A percentile compares a stretch with the other conserved stretches of the same genome.
These are phyloP conservation scores for Boletus subcaerulescens DNA, from an alignment of 768 basidiomycete genomes.

Conservation along the genomic window DNA sequence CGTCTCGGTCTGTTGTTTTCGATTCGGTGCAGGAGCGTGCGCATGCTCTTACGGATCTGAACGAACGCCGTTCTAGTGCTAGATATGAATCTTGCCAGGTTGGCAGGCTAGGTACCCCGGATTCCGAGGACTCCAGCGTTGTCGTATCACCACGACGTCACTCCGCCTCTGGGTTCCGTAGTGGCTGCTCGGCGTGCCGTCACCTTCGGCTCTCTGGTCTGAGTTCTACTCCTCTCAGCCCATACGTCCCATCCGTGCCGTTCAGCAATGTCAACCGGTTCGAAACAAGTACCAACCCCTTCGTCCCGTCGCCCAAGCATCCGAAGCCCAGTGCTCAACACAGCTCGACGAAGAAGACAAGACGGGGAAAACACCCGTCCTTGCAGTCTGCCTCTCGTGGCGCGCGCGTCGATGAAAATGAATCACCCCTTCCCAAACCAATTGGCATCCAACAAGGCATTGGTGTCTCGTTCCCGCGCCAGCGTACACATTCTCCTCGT, in stretches of 20 bases:
- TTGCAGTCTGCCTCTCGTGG: not conserved
- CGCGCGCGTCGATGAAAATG: constrained; percentile 19
- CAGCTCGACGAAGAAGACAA: constrained; percentile 5
- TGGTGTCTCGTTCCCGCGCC: constrained; percentile 15
- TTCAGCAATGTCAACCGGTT: not conserved
- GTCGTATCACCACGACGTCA: constrained; percentile 6
- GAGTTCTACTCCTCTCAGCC: constrained; percentile 10
- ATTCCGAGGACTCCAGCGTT: constrained; percentile 10
- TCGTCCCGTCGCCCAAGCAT: not conserved
- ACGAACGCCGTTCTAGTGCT: constrained; percentile 3
- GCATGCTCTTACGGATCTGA: not conserved
- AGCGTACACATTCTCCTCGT: constrained; percentile 6
- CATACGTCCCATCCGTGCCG: not conserved
- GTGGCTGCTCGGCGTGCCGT: constrained; percentile 28
- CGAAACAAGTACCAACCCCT: not conserved
- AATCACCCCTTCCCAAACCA: constrained; percentile 4
- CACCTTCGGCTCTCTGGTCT: constrained; percentile 16
- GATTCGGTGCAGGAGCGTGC: constrained; percentile 1
- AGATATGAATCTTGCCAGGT: not conserved
- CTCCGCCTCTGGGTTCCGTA: constrained; percentile 22
- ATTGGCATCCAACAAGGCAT: not conserved
- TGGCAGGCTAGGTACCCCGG: constrained; percentile 6
- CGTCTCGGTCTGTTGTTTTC: constrained; percentile 4
- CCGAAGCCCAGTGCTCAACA: not conserved
- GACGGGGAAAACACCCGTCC: constrained; percentile 1